Base-by-base conservation (phyloP, 2,329 filamentous ascomycete genomes). In the Trichothecium sympodiale region DNA sequence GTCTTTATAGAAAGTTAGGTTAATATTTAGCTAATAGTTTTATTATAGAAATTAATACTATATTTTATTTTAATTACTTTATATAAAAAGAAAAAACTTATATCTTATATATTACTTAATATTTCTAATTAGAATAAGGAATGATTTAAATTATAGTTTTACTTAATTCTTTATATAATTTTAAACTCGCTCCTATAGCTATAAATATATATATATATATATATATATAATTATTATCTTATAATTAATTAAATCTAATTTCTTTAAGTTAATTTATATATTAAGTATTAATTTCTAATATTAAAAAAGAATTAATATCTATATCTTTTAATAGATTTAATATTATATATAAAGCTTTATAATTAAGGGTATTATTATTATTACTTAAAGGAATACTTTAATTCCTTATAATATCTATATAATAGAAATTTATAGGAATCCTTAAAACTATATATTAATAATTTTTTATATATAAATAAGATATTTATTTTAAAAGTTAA, bases 291-390 rank as follows among this genome's bases (percentile, higher is more conserved):
- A 31, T 35, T 10, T 14, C 13, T 26, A 26, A 26, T 26, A 26
- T 26, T 5, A 14, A 31, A 17, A 8, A 17, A 31, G 23, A 15
- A n/a, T 29, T 25, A 33, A 29, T 10, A 33, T 25, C 16, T 28
- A 16, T 27, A 8, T 12, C 18, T 29, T 9, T 31, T 12, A 15
- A 18, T 29, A 38, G 7, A 35, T 17, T 9, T 9, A 8, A 17
- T 31, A 35, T 31, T 18, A 17, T 38, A 35, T 35, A 34, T 20
- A 16, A 26, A 27, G 15, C 8, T 12, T 18, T 26, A n/a, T 26
- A 26, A 35, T 31, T 13, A 31, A 31, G 29, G 8, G 15, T 31
- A 31, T 28, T 28, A 28, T 28, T 9, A 28, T 28, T 9, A 28
- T 31, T 13, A 31, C 8, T 10, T 8, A 8, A 15, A 31, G 29